A percentile compares a stretch with the other conserved stretches of the same genome.
Evolutionary conservation across 169 alveolate genomes (phyloP).

Genomic region (Plasmodium gallinaceum): DNA sequence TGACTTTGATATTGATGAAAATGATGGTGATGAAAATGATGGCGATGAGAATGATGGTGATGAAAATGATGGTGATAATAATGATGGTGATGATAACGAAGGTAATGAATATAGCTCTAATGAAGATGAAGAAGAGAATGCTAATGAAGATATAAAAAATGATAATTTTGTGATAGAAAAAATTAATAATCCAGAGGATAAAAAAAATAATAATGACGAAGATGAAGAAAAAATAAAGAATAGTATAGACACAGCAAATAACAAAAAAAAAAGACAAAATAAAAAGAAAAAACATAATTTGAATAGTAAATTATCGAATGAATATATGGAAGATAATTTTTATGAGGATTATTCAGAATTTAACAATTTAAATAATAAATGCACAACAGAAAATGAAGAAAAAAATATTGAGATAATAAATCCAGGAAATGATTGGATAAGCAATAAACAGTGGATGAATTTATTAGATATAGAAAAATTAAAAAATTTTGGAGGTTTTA

Average conservation of each 20-base stretch:
- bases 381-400: constrained; percentile 26
- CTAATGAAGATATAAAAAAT: neutral
- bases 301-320: constrained; percentile 8
- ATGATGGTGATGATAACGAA: constrained; percentile 28
- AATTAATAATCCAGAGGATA: neutral
- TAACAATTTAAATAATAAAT: constrained; percentile 24
- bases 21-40: constrained; percentile 13
- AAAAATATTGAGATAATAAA: constrained; percentile 27
- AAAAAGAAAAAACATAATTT: constrained; percentile 38
- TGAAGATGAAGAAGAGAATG: neutral
- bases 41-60: constrained; percentile 3
- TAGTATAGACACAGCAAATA: neutral
- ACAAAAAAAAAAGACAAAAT: constrained; percentile 25
- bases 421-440: constrained; percentile 78
- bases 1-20: neutral
- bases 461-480: constrained; percentile 67
- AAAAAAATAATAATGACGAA: constrained; percentile 8
- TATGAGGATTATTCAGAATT: constrained; percentile 27
- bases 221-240: neutral
- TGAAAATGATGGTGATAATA: constrained; percentile 15
- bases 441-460: constrained; percentile 57
- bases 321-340: constrained; percentile 18
- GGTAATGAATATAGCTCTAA: constrained; percentile 1
- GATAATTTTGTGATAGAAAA: constrained; percentile 1
- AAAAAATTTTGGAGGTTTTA: constrained; percentile 74